Percentiles rank a stretch among this genome's conserved stretches.
phyloP scores from a whole-genome alignment of 306 rosid genomes.

The Inga leiocalycina region DNA sequence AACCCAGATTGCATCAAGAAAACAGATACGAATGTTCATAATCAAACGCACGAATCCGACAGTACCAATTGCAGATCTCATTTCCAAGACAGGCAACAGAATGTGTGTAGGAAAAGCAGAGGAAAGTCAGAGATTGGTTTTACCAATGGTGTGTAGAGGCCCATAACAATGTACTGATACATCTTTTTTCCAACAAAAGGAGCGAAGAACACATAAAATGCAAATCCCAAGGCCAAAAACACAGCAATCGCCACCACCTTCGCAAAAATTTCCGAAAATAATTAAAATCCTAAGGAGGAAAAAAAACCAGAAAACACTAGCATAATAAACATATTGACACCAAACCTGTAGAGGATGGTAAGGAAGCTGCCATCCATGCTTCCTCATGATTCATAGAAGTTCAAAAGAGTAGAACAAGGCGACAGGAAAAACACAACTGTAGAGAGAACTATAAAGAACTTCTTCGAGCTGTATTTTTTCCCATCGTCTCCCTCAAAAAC shows the following conservation, averaged over 20 bases:
- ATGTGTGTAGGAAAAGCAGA: constrained; percentile 8
- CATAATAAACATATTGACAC: background rate
- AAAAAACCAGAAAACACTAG: background rate
- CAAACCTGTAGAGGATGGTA: constrained; percentile 88
- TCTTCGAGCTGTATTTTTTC: constrained; percentile 19
- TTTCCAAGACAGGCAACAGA: constrained; percentile 2
- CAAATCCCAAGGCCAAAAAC: constrained; percentile 87
- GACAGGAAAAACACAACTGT: constrained; percentile 5
- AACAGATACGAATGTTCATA: background rate
- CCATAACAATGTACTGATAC: constrained; percentile 70
- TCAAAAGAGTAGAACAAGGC: constrained; percentile 15
- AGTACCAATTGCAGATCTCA: constrained; percentile 57
- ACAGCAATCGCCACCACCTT: constrained; percentile 95
- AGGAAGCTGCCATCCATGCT: constrained; percentile 93
- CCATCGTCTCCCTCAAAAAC: constrained; percentile 44
- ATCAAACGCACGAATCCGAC: constrained; percentile 31
- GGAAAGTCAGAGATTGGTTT: constrained; percentile 28
- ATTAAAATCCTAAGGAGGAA: background rate
- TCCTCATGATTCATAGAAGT: constrained; percentile 63
- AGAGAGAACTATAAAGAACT: constrained; percentile 11
- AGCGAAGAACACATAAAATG: constrained; percentile 90
- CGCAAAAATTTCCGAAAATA: constrained; percentile 11
- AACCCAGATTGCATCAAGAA: constrained; percentile 14
- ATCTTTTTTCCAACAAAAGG: constrained; percentile 80
- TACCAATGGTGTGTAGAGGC: constrained; percentile 85